phyloP scores from a whole-genome alignment of 345 rosid species.

The Boechera divaricarpa region DNA sequence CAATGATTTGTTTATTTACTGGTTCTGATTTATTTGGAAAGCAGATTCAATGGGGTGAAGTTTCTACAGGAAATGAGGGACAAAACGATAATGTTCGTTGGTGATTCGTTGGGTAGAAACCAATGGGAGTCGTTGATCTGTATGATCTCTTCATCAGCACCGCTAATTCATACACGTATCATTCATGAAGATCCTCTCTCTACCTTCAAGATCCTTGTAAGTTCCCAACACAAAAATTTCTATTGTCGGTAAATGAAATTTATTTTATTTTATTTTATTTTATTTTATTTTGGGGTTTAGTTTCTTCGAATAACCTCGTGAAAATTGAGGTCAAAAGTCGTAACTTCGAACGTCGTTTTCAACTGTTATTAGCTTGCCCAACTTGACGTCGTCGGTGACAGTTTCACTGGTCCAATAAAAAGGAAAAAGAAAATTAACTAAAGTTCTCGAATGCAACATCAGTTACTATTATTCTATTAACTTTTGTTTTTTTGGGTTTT shows the following conservation, averaged over 20 bases:
- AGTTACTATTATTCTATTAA: conserved; percentile 12
- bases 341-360: conserved; percentile 29
- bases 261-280: neutral
- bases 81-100: conserved; percentile 86
- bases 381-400: conserved; percentile 45
- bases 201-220: conserved; percentile 76
- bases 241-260: conserved; percentile 18
- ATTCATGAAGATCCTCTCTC: conserved; percentile 75
- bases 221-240: conserved; percentile 1
- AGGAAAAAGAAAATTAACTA: neutral
- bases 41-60: conserved; percentile 75
- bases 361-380: conserved; percentile 21
- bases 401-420: conserved; percentile 27
- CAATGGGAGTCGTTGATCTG: conserved; percentile 96
- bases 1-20: neutral
- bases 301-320: neutral
- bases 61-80: conserved; percentile 73
- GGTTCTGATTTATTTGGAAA: neutral
- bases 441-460: conserved; percentile 15
- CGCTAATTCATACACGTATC: conserved; percentile 59
- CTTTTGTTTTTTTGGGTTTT: neutral
- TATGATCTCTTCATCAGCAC: conserved; percentile 66
- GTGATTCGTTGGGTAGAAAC: conserved; percentile 87
- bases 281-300: neutral
- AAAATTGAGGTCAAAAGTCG: conserved; percentile 13